Conservation (phyloP, 1,139 yeast species). For the Magnusiomyces sp. region DNA sequence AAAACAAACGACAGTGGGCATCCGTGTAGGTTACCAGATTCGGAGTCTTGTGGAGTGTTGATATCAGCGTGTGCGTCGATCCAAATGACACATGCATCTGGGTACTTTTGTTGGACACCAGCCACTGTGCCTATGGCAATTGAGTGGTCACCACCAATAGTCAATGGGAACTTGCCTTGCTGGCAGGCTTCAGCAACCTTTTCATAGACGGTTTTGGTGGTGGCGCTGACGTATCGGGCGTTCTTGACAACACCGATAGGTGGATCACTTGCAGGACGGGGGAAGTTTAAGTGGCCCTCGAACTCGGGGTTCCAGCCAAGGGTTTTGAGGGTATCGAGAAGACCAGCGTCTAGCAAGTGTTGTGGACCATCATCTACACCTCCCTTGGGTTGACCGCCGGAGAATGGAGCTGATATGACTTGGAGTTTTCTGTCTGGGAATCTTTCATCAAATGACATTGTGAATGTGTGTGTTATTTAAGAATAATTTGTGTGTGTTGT, state of each 20-base stretch:
- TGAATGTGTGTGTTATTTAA: not conserved
- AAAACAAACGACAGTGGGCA: conserved; percentile 88
- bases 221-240: conserved; percentile 66
- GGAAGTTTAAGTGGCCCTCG: conserved; percentile 46
- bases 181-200: conserved; percentile 45
- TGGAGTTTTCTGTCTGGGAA: conserved; percentile 19
- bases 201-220: conserved; percentile 56
- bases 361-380: conserved; percentile 96
- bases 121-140: conserved; percentile 90
- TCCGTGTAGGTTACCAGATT: conserved; percentile 90
- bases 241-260: conserved; percentile 52
- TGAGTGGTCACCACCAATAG: conserved; percentile 95
- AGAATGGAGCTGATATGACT: conserved; percentile 76
- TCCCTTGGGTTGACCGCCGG: conserved; percentile 92
- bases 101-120: conserved; percentile 70
- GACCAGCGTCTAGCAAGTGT: conserved; percentile 63
- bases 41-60: conserved; percentile 81
- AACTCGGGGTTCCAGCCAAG: conserved; percentile 67
- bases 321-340: conserved; percentile 49
- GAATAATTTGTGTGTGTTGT: not conserved
- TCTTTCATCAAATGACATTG: conserved; percentile 14
- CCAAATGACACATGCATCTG: conserved; percentile 89
- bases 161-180: conserved; percentile 59
- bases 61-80: conserved; percentile 98
- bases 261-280: conserved; percentile 29